phyloP scores from a whole-genome alignment of 2,329 filamentous ascomycete species.

The Clarireedia homoeocarpa region DNA sequence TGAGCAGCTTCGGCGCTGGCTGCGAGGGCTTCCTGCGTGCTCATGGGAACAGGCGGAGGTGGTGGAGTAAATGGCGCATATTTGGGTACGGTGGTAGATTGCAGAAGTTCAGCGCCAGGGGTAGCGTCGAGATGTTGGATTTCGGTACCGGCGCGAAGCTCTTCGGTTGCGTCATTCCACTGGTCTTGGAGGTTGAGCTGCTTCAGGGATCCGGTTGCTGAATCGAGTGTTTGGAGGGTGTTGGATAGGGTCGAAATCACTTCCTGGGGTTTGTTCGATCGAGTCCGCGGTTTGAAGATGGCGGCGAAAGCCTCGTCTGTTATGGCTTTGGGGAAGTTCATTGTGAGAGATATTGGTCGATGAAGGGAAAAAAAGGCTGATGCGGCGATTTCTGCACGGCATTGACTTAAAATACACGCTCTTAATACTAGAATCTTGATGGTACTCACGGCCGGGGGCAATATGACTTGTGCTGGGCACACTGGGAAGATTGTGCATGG shows the following conservation, averaged over 20 bases:
- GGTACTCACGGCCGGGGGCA: constrained; percentile 49
- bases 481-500: constrained; percentile 55
- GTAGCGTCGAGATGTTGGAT: constrained; percentile 46
- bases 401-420: background rate
- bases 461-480: constrained; percentile 71
- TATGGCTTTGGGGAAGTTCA: constrained; percentile 66
- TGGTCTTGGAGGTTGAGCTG: constrained; percentile 16
- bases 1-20: constrained; percentile 32
- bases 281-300: constrained; percentile 62
- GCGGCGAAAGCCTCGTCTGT: constrained; percentile 70
- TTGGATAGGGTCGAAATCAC: constrained; percentile 60
- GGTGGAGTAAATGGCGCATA: constrained; percentile 80
- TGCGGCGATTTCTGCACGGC: constrained; percentile 66
- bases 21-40: constrained; percentile 29
- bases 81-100: constrained; percentile 56
- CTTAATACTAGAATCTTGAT: background rate
- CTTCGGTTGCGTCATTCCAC: constrained; percentile 25
- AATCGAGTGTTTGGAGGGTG: constrained; percentile 52
- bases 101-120: constrained; percentile 43
- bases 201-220: constrained; percentile 39
- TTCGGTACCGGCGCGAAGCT: constrained; percentile 35
- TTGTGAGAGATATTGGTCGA: constrained; percentile 83
- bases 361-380: constrained; percentile 95
- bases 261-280: constrained; percentile 42
- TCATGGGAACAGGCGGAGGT: constrained; percentile 63